Conservation (phyloP, 2,329 filamentous ascomycete species). For the Aspergillus bombycis region DNA sequence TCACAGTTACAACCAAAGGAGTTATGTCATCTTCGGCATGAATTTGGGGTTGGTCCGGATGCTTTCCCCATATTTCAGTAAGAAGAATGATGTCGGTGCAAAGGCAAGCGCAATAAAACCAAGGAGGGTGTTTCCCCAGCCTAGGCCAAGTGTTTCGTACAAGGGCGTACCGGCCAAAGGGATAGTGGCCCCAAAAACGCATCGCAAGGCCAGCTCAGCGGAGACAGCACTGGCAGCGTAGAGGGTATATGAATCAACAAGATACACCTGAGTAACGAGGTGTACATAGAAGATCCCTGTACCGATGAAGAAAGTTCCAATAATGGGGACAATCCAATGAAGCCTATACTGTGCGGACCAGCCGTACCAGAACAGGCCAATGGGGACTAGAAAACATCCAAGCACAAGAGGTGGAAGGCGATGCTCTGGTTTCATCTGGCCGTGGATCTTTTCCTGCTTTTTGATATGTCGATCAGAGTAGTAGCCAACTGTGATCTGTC, state of each 20-base stretch:
- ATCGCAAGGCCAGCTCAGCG: slow-evolving; percentile 19
- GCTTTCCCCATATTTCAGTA: slow-evolving; percentile 20
- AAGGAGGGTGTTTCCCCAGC: slow-evolving; percentile 21
- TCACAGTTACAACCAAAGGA: background rate
- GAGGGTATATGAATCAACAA: slow-evolving; percentile 21
- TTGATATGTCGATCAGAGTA: slow-evolving; percentile 17
- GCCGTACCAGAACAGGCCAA: slow-evolving; percentile 28
- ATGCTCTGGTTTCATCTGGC: slow-evolving; percentile 47
- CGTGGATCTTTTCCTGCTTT: slow-evolving; percentile 13
- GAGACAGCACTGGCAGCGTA: slow-evolving; percentile 21
- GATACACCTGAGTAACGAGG: slow-evolving; percentile 19
- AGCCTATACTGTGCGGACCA: slow-evolving; percentile 22
- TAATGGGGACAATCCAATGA: slow-evolving; percentile 28
- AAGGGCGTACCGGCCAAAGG: slow-evolving; percentile 17
- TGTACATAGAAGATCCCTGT: slow-evolving; percentile 32
- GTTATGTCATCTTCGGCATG: slow-evolving; percentile 15
- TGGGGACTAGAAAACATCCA: slow-evolving; percentile 54
- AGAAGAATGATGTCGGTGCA: slow-evolving; percentile 13
- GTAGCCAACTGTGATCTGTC: slow-evolving; percentile 31
- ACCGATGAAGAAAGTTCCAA: slow-evolving; percentile 35
- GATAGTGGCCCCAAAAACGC: slow-evolving; percentile 19
- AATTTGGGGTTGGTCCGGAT: slow-evolving; percentile 21
- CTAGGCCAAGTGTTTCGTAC: slow-evolving; percentile 18
- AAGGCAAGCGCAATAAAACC: slow-evolving; percentile 19
- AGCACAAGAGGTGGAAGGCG: slow-evolving; percentile 56